Conservation (phyloP, 345 rosid species). For the Euclidium syriacum region DNA sequence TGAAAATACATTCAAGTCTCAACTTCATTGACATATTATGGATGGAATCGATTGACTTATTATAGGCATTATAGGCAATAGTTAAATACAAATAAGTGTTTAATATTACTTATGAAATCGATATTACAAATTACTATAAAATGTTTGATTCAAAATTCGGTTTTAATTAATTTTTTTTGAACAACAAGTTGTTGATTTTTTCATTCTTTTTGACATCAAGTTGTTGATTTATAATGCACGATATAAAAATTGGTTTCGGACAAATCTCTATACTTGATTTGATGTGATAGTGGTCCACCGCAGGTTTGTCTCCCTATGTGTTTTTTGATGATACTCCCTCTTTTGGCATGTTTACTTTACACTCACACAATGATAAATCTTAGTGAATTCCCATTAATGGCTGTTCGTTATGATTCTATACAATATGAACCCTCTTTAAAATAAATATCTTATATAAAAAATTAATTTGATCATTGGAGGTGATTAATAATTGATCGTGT, state of each 20-base stretch:
- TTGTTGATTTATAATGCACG: background rate
- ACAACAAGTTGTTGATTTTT: background rate
- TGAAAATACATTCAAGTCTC: no score
- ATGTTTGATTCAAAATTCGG: background rate
- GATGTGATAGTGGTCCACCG: slow-evolving; percentile 19
- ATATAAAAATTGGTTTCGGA: slow-evolving; percentile 4
- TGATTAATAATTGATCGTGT: background rate
- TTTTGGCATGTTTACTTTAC: slow-evolving; percentile 21
- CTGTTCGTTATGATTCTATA: slow-evolving; percentile 2
- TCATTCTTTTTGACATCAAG: background rate
- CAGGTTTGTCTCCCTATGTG: slow-evolving; percentile 22
- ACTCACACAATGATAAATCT: background rate
- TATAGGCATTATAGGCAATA: no score
- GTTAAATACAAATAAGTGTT: no score
- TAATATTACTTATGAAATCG: no score
- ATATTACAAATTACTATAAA: background rate
- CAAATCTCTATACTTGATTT: slow-evolving; percentile 12
- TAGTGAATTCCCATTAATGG: background rate
- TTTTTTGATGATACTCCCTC: slow-evolving; percentile 15
- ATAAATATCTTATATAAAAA: background rate
- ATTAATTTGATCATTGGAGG: background rate
- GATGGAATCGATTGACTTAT: no score
- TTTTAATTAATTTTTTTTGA: no score
- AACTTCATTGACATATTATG: no score
- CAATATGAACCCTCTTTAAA: background rate